Base-by-base conservation (phyloP, 2,329 filamentous ascomycete genomes). In the Fusarium sp. region DNA sequence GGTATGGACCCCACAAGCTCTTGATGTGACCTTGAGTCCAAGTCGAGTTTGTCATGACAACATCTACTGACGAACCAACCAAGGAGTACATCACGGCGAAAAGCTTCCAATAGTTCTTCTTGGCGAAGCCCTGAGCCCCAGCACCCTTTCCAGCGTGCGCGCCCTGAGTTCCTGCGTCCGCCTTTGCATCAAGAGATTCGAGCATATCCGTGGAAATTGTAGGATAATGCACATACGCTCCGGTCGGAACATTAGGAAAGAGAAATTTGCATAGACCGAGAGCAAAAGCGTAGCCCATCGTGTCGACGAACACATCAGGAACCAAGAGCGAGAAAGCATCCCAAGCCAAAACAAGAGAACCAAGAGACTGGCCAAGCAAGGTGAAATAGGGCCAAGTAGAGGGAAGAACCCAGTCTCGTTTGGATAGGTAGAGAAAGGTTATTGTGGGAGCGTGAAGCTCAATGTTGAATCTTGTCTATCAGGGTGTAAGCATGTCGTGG, bases 121-220 rank as follows among this genome's bases (percentile, higher is more conserved):
- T 99, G 52, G 84, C 84, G 8, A 80, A 78, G 13, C 95, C 95
- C 64, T 88, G 90, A 29, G 86, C 76, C 1, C 95, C 95, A 30
- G 84, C 85, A 4, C 94, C 95, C 58, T 92, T 87, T 32, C 95
- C 94, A 7, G 94, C 92, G 78, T 98, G 96, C 59, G 97, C 85
- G 5, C 95, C 92, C 80, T 88, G 91, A 58, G 79, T 79, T 16
- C 90, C 92, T 49, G 84, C 87, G 34, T 81, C 68, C 3, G 85
- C 87, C 11, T 78, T 79, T 11, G 92, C 88, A 72, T 94, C 88
- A 7, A 98, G 88, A 20, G 93, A 95, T 24, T 89, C 87, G 6
- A 99, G 88, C 96, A 99, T 99, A 76, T 99, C 96, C 53, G 94
- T 99, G 5, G 94, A 98, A 57, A 99, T 99, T 59, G 95, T 98